A percentile compares a stretch with the other conserved stretches of the same genome.
phyloP scores from a whole-genome alignment of 2,329 filamentous ascomycete species.

The Exophiala sp. region DNA sequence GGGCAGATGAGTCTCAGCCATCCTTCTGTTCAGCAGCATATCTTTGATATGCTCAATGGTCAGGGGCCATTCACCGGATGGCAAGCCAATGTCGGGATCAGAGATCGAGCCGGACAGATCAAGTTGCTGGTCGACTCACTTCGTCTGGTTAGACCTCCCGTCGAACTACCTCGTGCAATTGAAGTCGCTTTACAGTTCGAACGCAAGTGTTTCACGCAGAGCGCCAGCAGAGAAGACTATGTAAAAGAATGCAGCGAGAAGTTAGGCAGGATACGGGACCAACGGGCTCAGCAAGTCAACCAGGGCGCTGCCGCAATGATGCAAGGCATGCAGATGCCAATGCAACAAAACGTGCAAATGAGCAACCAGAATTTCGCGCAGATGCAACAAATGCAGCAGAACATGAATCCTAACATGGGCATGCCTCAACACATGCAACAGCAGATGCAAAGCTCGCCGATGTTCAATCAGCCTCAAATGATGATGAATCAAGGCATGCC shows the following conservation, averaged over 20 bases:
- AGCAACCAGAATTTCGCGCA: constrained; percentile 39
- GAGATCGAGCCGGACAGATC: constrained; percentile 41
- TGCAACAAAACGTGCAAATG: constrained; percentile 30
- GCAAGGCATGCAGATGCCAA: constrained; percentile 39
- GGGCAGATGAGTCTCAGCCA: constrained; percentile 21
- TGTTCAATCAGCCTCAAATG: constrained; percentile 37
- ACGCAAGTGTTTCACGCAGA: constrained; percentile 42
- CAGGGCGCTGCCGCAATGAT: constrained; percentile 27
- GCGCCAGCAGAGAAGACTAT: constrained; percentile 38
- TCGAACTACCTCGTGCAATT: constrained; percentile 38
- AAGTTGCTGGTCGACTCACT: constrained; percentile 47
- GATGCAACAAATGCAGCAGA: constrained; percentile 29
- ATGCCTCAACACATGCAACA: constrained; percentile 51
- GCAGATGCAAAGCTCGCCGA: constrained; percentile 50
- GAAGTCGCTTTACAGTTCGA: constrained; percentile 44
- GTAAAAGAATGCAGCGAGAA: constrained; percentile 44
- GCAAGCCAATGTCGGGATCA: constrained; percentile 40
- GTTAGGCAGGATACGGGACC: constrained; percentile 43
- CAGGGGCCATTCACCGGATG: constrained; percentile 45
- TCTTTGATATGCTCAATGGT: constrained; percentile 38
- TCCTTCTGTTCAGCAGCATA: constrained; percentile 31
- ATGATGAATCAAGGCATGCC: constrained; percentile 26
- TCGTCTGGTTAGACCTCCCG: constrained; percentile 43
- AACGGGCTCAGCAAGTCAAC: constrained; percentile 39
- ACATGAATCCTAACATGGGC: constrained; percentile 33